Percentiles rank a stretch among this genome's conserved stretches.
These are phyloP conservation scores for Stylonectria norvegica DNA, from an alignment of 2,329 filamentous ascomycete species.

Conservation along the genomic window DNA sequence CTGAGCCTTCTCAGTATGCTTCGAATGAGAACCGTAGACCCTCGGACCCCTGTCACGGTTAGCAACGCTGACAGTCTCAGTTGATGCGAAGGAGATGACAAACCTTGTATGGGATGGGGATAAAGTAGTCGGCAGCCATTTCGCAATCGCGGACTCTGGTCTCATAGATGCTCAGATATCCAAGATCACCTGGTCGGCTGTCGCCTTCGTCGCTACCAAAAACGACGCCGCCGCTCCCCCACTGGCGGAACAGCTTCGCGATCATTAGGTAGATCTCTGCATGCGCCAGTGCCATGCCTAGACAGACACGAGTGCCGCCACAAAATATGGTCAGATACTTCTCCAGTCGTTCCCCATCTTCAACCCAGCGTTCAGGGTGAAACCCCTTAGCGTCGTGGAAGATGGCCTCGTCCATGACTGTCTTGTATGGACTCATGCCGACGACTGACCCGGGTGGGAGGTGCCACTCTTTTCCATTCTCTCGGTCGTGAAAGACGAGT, in stretches of 20 bases:
- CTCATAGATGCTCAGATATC: constrained; percentile 34
- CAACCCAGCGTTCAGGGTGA: constrained; percentile 36
- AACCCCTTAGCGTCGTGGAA: constrained; percentile 33
- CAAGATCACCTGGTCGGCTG: constrained; percentile 31
- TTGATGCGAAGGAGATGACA: background rate
- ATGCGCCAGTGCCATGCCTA: constrained; percentile 38
- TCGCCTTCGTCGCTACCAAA: constrained; percentile 31
- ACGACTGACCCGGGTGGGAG: constrained; percentile 34
- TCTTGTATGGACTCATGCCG: constrained; percentile 37
- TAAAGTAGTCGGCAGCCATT: constrained; percentile 38
- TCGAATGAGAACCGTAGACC: constrained; percentile 34
- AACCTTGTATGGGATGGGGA: constrained; percentile 38
- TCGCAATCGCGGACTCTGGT: constrained; percentile 34
- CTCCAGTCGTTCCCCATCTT: constrained; percentile 31
- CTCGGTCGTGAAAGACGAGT: constrained; percentile 28
- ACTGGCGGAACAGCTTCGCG: constrained; percentile 37
- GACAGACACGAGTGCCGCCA: constrained; percentile 34
- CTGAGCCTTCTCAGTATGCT: constrained; percentile 17
- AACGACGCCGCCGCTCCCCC: constrained; percentile 34
- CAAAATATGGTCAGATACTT: constrained; percentile 35
- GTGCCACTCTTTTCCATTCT: constrained; percentile 25
- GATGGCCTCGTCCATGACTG: constrained; percentile 32
- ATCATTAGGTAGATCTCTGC: constrained; percentile 38
- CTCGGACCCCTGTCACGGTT: constrained; percentile 29
- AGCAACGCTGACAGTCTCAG: background rate